Evolutionary conservation across 2,329 filamentous ascomycete species (phyloP).

Genomic region (Neofusicoccum umdonicola): DNA sequence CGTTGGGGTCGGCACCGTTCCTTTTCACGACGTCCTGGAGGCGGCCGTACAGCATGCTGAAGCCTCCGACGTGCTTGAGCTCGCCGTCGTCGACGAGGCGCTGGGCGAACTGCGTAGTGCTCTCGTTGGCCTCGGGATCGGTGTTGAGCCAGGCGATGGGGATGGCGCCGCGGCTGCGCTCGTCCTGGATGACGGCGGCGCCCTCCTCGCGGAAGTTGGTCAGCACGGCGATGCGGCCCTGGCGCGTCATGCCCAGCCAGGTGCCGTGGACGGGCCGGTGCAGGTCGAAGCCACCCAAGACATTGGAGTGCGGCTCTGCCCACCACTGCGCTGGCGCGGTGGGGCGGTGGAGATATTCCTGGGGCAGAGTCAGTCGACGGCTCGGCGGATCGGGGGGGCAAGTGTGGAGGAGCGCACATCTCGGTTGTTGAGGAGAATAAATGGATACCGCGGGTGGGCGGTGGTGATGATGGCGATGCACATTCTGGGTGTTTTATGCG

Average conservation of each 20-base stretch:
- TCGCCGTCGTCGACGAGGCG: slow-evolving; percentile 54
- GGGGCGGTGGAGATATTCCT: slow-evolving; percentile 63
- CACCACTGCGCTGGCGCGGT: slow-evolving; percentile 61
- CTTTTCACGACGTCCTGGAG: slow-evolving; percentile 42
- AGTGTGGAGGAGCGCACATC: slow-evolving; percentile 35
- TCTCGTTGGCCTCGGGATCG: slow-evolving; percentile 37
- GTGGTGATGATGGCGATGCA: slow-evolving; percentile 51
- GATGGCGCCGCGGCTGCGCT: slow-evolving; percentile 57
- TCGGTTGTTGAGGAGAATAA: slow-evolving; percentile 52
- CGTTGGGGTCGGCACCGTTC: not conserved
- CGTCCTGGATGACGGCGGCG: slow-evolving; percentile 41
- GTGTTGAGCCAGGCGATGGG: slow-evolving; percentile 59
- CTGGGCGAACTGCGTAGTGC: slow-evolving; percentile 52
- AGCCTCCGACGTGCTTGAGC: slow-evolving; percentile 60
- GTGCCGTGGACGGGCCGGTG: slow-evolving; percentile 60
- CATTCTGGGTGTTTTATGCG: slow-evolving; percentile 31
- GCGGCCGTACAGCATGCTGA: slow-evolving; percentile 60
- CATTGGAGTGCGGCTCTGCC: slow-evolving; percentile 49
- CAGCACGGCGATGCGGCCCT: slow-evolving; percentile 60
- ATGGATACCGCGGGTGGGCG: slow-evolving; percentile 48
- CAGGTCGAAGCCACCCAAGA: slow-evolving; percentile 62
- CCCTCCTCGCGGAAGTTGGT: slow-evolving; percentile 62
- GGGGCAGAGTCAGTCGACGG: not conserved
- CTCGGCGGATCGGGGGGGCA: not conserved
- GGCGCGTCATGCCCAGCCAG: slow-evolving; percentile 62